Evolutionary conservation across 2,329 filamentous ascomycete genomes (phyloP).

Genomic region (Aspergillaceae sp.): DNA sequence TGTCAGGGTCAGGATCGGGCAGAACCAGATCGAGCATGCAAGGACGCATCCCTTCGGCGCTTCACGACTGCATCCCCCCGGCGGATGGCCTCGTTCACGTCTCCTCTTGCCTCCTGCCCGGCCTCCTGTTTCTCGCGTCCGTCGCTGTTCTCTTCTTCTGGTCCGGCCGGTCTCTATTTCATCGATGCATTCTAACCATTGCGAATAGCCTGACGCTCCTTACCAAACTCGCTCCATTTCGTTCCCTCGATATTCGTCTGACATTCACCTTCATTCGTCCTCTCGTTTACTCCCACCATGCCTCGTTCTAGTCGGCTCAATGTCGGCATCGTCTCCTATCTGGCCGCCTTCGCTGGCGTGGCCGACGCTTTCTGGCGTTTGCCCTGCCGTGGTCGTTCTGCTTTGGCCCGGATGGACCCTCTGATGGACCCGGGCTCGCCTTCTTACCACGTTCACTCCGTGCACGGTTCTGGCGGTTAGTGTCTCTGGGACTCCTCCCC

Average conservation of each 20-base stretch:
- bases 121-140: too few species aligned
- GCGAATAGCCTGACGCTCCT: not conserved
- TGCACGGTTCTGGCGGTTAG: slow-evolving; percentile 70
- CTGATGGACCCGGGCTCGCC: slow-evolving; percentile 55
- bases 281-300: slow-evolving; percentile 12
- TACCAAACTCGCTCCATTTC: not conserved
- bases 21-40: too few species aligned
- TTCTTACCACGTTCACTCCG: slow-evolving; percentile 61
- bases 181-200: not conserved
- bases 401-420: slow-evolving; percentile 67
- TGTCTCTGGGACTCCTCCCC: slow-evolving; percentile 11
- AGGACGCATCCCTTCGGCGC: too few species aligned
- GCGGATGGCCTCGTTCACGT: too few species aligned
- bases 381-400: slow-evolving; percentile 65
- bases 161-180: too few species aligned
- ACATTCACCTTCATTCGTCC: not conserved
- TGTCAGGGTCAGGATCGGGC: too few species aligned
- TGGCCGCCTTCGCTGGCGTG: slow-evolving; percentile 22
- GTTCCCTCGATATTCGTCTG: not conserved
- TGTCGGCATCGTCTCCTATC: slow-evolving; percentile 15
- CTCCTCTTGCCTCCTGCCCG: too few species aligned
- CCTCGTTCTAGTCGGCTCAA: slow-evolving; percentile 9
- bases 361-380: slow-evolving; percentile 78
- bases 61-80: too few species aligned
- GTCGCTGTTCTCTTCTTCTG: too few species aligned